Percentiles rank a stretch among this genome's conserved stretches.
Conservation (phyloP, 768 basidiomycete genomes). For the Pisolithus sp. region DNA sequence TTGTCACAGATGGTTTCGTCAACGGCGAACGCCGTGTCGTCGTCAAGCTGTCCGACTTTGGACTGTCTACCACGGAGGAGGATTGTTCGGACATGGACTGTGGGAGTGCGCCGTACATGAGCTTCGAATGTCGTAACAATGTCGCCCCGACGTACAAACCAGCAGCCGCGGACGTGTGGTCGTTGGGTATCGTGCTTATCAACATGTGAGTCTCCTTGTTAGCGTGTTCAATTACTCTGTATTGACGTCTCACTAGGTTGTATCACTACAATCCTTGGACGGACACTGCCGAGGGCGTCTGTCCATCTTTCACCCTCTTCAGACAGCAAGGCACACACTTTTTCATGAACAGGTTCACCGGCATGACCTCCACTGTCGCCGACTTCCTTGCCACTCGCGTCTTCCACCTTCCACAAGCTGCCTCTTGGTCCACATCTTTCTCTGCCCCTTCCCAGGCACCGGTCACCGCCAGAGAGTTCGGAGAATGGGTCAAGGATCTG, state of each 20-base stretch:
- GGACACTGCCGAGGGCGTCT: constrained; percentile 78
- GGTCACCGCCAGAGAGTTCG: constrained; percentile 78
- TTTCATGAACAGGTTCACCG: constrained; percentile 85
- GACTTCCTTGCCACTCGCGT: constrained; percentile 80
- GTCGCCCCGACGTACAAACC: constrained; percentile 91
- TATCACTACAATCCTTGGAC: constrained; percentile 99
- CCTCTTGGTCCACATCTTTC: constrained; percentile 24
- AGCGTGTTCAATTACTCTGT: neutral
- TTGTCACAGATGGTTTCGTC: constrained; percentile 77
- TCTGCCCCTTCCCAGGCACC: constrained; percentile 20
- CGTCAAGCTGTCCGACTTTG: constrained; percentile 97
- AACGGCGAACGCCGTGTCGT: constrained; percentile 80
- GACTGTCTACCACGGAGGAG: constrained; percentile 82
- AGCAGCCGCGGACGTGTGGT: constrained; percentile 97
- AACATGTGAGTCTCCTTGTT: constrained; percentile 65
- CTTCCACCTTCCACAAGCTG: constrained; percentile 68
- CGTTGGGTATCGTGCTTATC: constrained; percentile 96
- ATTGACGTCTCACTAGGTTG: constrained; percentile 46
- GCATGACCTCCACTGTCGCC: constrained; percentile 82
- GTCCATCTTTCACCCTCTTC: constrained; percentile 77
- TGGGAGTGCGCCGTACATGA: constrained; percentile 98
- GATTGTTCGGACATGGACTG: constrained; percentile 96
- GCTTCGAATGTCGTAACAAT: constrained; percentile 98
- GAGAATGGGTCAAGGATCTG: constrained; percentile 79
- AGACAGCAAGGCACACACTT: constrained; percentile 75